These are phyloP conservation scores for Scalesia atractyloides DNA, from an alignment of 129 eudicot genomes.

Conservation along the genomic window DNA sequence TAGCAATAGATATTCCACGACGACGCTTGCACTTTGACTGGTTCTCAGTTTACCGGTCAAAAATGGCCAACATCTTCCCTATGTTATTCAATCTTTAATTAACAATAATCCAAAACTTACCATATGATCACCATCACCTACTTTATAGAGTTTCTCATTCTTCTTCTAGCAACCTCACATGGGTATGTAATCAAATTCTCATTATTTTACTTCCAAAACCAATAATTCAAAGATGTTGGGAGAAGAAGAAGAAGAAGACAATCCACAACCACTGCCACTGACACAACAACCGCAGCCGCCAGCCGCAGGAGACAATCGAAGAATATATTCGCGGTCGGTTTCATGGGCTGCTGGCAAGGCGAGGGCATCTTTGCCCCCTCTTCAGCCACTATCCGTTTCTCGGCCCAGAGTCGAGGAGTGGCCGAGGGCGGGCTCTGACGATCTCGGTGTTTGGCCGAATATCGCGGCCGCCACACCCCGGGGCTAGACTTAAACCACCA, in stretches of 20 bases:
- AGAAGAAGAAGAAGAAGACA: conserved; percentile 38
- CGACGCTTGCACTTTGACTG: conserved; percentile 34
- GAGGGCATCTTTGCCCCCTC: conserved; percentile 77
- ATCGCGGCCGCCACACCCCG: conserved; percentile 67
- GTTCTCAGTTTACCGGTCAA: conserved; percentile 31
- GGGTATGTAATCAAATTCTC: conserved; percentile 23
- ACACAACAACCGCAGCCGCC: neutral
- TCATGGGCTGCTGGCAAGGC: conserved; percentile 72
- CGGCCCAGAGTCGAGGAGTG: conserved; percentile 79
- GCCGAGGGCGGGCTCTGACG: conserved; percentile 92
- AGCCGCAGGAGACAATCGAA: conserved; percentile 34
- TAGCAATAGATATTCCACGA: conserved; percentile 33
- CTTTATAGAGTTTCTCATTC: neutral
- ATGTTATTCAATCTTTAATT: conserved; percentile 3
- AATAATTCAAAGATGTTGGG: conserved; percentile 43
- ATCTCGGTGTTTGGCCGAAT: conserved; percentile 82
- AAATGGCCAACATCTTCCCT: conserved; percentile 28
- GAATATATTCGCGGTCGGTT: conserved; percentile 63
- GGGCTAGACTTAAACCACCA: conserved; percentile 42
- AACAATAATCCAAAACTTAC: conserved; percentile 21
- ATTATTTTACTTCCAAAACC: conserved; percentile 8
- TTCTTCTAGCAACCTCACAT: conserved; percentile 30
- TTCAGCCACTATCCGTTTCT: conserved; percentile 75
- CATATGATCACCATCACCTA: neutral
- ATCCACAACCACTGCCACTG: conserved; percentile 14